Evolutionary conservation across 73 alveolate genomes (phyloP).

Genomic region (Paraurostyla sp.): DNA sequence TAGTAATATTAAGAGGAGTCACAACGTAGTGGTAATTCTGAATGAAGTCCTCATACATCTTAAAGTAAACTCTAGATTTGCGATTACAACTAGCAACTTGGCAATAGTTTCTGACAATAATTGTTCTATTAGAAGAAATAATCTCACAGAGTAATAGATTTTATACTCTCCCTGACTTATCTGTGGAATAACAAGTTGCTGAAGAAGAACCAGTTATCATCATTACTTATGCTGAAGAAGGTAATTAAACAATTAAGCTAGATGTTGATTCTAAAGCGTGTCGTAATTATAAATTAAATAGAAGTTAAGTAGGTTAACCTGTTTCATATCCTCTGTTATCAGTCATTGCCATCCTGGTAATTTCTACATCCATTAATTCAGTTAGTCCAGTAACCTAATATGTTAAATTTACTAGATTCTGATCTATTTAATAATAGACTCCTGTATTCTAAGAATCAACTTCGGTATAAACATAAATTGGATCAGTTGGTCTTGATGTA

Average conservation of each 20-base stretch:
- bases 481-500: slow-evolving; percentile 45
- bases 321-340: slow-evolving; percentile 42
- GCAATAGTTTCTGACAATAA: slow-evolving; percentile 68
- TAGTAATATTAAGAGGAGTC: slow-evolving; percentile 49
- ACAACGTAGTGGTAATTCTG: slow-evolving; percentile 68
- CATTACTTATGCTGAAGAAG: slow-evolving; percentile 36
- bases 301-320: slow-evolving; percentile 34
- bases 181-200: slow-evolving; percentile 42
- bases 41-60: slow-evolving; percentile 61
- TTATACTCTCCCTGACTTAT: background rate
- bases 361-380: background rate
- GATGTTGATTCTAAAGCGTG: slow-evolving; percentile 46
- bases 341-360: slow-evolving; percentile 5
- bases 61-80: slow-evolving; percentile 32
- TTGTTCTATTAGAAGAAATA: slow-evolving; percentile 23
- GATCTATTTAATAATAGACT: slow-evolving; percentile 19
- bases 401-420: slow-evolving; percentile 11
- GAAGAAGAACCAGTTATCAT: slow-evolving; percentile 6
- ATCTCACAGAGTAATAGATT: slow-evolving; percentile 49
- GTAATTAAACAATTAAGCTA: slow-evolving; percentile 46
- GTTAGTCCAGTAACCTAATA: slow-evolving; percentile 3
- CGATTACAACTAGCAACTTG: slow-evolving; percentile 54
- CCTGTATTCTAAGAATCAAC: slow-evolving; percentile 18
- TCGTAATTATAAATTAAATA: background rate
- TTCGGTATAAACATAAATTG: slow-evolving; percentile 11